Evolutionary conservation across 1,139 yeast genomes (phyloP).

Genomic region (Tardiomyces depauwii): DNA sequence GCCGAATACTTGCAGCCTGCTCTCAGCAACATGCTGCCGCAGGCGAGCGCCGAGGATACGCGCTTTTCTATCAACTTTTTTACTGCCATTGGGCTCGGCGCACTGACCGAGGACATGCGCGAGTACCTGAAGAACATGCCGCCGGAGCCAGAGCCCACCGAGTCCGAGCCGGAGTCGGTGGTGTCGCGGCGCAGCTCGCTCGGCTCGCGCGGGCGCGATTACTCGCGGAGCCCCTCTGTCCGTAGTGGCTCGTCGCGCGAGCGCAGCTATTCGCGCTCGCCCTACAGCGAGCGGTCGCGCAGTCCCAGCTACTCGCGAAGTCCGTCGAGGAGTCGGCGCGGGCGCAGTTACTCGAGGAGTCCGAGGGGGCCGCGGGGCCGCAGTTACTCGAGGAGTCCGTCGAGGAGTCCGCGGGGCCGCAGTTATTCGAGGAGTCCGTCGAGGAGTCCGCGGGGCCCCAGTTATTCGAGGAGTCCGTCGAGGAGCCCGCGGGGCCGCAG

Average conservation of each 20-base stretch:
- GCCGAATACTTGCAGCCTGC: slow-evolving; percentile 33
- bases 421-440: too few relatives aligned
- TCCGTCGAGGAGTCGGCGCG: too few relatives aligned
- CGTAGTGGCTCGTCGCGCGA: slow-evolving; percentile 1
- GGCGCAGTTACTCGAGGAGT: too few relatives aligned
- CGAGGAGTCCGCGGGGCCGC: too few relatives aligned
- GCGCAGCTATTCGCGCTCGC: slow-evolving; percentile 2
- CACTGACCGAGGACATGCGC: slow-evolving; percentile 75
- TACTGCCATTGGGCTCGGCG: slow-evolving; percentile 87
- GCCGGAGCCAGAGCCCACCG: background rate
- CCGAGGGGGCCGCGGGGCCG: too few relatives aligned
- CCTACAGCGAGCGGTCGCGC: slow-evolving; percentile 4
- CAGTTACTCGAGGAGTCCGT: too few relatives aligned
- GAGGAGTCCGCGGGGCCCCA: too few relatives aligned
- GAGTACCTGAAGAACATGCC: slow-evolving; percentile 27
- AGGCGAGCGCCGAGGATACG: slow-evolving; percentile 21
- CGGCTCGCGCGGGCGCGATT: too few relatives aligned
- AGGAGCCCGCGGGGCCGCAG: too few relatives aligned
- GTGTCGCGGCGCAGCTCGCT: background rate
- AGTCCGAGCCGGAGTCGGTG: slow-evolving; percentile 1
- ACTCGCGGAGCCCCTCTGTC: too few relatives aligned
- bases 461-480: too few relatives aligned
- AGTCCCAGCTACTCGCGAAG: slow-evolving; percentile 7
- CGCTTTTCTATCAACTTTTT: slow-evolving; percentile 82
- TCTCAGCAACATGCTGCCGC: slow-evolving; percentile 31